phyloP scores from a whole-genome alignment of 345 rosid genomes.

The Barbarea vulgaris region DNA sequence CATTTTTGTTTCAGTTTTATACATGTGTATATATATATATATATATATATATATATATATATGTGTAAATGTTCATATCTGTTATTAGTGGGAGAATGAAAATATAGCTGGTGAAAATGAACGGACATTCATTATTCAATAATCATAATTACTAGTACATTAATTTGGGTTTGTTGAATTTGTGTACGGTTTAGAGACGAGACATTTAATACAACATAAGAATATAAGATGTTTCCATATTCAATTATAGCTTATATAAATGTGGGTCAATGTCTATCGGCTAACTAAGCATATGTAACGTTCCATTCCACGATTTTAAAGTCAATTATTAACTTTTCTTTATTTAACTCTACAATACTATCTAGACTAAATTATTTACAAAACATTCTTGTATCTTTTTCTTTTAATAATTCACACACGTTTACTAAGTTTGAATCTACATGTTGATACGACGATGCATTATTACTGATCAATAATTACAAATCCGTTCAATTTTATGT shows the following conservation, averaged over 20 bases:
- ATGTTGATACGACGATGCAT: neutral
- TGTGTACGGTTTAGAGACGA: slow-evolving; percentile 19
- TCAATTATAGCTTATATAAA: neutral
- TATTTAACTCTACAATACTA: neutral
- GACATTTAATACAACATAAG: slow-evolving; percentile 15
- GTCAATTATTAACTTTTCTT: neutral
- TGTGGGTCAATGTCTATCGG: slow-evolving; percentile 13
- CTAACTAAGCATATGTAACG: slow-evolving; percentile 16
- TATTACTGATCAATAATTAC: neutral
- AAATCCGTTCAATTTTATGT: neutral
- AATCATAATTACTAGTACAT: slow-evolving; percentile 25
- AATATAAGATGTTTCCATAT: slow-evolving; percentile 10
- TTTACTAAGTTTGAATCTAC: neutral
- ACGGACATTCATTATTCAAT: slow-evolving; percentile 12
- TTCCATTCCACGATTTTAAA: neutral
- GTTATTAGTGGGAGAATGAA: neutral
- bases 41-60: no score
- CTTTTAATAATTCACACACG: neutral
- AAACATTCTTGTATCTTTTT: neutral
- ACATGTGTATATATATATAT: no score
- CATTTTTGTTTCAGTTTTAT: neutral
- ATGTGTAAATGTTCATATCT: neutral
- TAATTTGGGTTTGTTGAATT: slow-evolving; percentile 21
- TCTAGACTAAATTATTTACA: neutral
- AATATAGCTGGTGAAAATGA: slow-evolving; percentile 20